Conservation (phyloP, 208 protist genomes). For the Tritrichomonas foetus region DNA sequence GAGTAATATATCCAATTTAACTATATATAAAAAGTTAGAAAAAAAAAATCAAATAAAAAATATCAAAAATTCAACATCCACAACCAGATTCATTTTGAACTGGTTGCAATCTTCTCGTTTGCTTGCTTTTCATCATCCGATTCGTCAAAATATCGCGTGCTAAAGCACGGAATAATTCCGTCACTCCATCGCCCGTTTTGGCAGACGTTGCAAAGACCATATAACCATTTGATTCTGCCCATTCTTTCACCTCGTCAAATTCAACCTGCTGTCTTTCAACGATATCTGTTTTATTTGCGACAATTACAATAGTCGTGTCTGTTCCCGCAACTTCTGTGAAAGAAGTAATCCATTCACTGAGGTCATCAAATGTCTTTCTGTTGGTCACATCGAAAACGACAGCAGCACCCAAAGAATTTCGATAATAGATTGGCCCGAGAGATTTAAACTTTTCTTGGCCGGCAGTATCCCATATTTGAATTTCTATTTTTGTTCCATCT, state of each 20-base stretch:
- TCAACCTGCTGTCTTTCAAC: not conserved
- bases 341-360: not conserved
- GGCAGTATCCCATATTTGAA: conserved; percentile 16
- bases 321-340: not conserved
- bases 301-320: not conserved
- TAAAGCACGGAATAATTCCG: not conserved
- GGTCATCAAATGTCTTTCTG: not conserved
- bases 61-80: no score
- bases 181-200: not conserved
- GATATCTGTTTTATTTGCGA: not conserved
- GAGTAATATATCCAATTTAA: no score
- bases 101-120: no score
- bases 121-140: no score
- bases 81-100: no score
- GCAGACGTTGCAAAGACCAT: not conserved
- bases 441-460: not conserved
- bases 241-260: not conserved
- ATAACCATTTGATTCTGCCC: not conserved
- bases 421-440: not conserved
- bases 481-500: not conserved
- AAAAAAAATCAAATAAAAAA: no score
- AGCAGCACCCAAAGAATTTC: not conserved
- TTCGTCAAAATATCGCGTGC: no score
- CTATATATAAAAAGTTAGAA: no score
- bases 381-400: conserved; percentile 12